Percentiles rank a stretch among this genome's conserved stretches.
Conservation (phyloP, 345 rosid genomes). For the Hibiscus syriacus region DNA sequence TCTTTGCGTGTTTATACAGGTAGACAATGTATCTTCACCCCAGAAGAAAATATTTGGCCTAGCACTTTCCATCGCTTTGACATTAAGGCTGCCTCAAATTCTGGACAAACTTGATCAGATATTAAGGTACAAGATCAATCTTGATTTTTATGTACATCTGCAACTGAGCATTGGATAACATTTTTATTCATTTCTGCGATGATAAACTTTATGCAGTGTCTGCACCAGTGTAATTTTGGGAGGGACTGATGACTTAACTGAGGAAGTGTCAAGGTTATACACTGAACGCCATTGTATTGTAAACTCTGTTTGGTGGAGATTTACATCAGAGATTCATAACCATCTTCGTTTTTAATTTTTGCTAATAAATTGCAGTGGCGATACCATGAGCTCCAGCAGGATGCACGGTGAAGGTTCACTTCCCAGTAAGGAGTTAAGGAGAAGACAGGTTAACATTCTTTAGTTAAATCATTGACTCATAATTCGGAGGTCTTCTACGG, state of each 20-base stretch:
- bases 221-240: too few species aligned
- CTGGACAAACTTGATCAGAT: conserved; percentile 91
- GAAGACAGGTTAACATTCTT: too few species aligned
- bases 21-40: too few species aligned
- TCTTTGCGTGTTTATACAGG: too few species aligned
- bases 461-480: too few species aligned
- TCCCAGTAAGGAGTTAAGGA: conserved; percentile 72
- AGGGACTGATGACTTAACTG: too few species aligned
- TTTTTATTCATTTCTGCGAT: not conserved
- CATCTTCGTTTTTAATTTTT: not conserved
- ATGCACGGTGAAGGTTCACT: conserved; percentile 48
- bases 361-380: too few species aligned
- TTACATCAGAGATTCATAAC: not conserved
- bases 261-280: conserved; percentile 76
- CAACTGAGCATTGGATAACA: not conserved
- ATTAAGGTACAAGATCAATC: conserved; percentile 45
- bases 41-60: too few species aligned
- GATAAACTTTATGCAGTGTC: conserved; percentile 36
- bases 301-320: not conserved
- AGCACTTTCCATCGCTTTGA: too few species aligned
- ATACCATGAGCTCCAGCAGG: conserved; percentile 49
- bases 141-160: conserved; percentile 1
- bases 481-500: too few species aligned
- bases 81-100: too few species aligned
- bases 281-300: not conserved